Evolutionary conservation across 805 yeast species (phyloP).

Genomic region (Saccharomycopsis vini): DNA sequence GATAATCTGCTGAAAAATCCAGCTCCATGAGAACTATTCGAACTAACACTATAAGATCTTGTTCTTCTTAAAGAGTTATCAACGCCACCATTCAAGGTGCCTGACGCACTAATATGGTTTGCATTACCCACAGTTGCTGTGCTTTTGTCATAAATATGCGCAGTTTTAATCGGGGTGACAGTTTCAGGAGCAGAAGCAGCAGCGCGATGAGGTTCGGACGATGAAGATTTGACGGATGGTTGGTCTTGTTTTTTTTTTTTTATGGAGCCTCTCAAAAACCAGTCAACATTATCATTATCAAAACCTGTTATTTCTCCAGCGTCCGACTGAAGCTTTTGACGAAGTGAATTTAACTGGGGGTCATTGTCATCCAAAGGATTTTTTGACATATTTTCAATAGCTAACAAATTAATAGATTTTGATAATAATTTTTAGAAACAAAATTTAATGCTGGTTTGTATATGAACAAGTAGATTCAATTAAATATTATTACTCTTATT

Average conservation of each 20-base stretch:
- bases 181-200: not conserved
- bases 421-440: not conserved
- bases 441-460: not conserved
- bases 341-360: conserved; percentile 5
- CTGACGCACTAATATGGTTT: not conserved
- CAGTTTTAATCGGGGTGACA: not conserved
- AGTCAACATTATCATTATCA: conserved; percentile 38
- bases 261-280: conserved; percentile 36
- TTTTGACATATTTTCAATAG: too few species aligned
- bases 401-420: not conserved
- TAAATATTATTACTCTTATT: not conserved
- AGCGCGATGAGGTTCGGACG: not conserved
- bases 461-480: not conserved
- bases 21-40: not conserved
- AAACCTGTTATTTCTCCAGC: conserved; percentile 25
- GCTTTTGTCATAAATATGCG: not conserved
- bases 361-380: not conserved
- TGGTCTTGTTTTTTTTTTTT: too few species aligned
- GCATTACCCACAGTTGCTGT: not conserved
- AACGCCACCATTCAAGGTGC: not conserved
- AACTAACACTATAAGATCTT: conserved; percentile 7
- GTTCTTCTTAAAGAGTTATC: conserved; percentile 7
- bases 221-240: not conserved
- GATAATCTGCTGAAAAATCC: conserved; percentile 15
- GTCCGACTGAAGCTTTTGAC: conserved; percentile 13